A percentile compares a stretch with the other conserved stretches of the same genome.
phyloP scores from a whole-genome alignment of 2,329 filamentous ascomycete species.

The Cladosporium sphaerospermum region DNA sequence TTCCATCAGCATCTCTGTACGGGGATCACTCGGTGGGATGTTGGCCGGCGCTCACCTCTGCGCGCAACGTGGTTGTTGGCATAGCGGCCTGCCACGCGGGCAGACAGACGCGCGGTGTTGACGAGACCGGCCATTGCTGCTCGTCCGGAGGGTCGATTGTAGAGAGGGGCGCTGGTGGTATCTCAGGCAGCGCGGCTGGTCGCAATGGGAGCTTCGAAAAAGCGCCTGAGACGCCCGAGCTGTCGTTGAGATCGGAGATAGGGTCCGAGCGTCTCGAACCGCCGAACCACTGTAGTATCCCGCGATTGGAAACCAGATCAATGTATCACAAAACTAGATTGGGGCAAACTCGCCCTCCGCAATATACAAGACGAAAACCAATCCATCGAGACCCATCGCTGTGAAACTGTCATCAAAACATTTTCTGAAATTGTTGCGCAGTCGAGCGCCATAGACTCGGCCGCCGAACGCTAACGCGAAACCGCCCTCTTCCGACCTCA shows the following conservation, averaged over 20 bases:
- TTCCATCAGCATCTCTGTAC: conserved; percentile 8
- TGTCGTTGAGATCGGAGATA: not conserved
- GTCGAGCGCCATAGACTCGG: not conserved
- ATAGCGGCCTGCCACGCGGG: conserved; percentile 25
- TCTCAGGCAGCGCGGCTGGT: not conserved
- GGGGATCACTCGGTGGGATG: not conserved
- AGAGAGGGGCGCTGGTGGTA: not conserved
- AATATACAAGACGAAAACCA: too few species aligned
- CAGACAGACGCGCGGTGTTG: conserved; percentile 24
- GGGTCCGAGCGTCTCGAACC: too few species aligned
- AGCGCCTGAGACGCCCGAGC: not conserved
- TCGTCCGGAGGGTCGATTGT: not conserved
- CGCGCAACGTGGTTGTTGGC: conserved; percentile 19
- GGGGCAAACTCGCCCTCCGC: too few species aligned
- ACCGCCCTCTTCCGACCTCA: conserved; percentile 5
- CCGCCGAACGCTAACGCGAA: not conserved
- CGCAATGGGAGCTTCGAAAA: not conserved
- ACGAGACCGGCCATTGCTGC: conserved; percentile 25
- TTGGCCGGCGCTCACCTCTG: conserved; percentile 19
- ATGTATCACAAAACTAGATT: too few species aligned
- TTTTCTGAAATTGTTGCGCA: too few species aligned
- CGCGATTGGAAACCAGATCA: too few species aligned
- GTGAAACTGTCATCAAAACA: too few species aligned
- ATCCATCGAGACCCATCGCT: too few species aligned
- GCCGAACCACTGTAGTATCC: too few species aligned